Base-by-base conservation (phyloP, 164 flowering plant species). In the Magnolia kwangsiensis region DNA sequence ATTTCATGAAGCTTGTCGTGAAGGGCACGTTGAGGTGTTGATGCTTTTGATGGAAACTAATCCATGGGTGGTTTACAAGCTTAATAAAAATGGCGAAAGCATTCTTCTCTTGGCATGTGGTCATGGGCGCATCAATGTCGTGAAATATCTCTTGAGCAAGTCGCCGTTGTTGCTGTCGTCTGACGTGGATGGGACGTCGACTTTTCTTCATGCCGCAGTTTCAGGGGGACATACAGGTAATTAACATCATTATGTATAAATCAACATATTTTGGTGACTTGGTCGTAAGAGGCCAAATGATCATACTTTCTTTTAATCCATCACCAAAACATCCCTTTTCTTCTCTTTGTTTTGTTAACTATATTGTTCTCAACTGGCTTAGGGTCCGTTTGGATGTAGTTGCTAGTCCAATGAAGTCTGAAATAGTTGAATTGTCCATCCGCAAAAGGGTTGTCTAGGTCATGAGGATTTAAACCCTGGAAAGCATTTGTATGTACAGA, bases 1-100 rank as follows among this genome's bases (percentile, higher is more conserved):
- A 29, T 69, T 80, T 21, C 83, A 85, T 24, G 80, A 76, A 66
- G 87, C 83, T 0, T 79, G 85, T 50, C 58, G 81, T 1, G 51
- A 77, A 29, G 84, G 85, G 11, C 20, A 77, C 51, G 27, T 67
- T 14, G 37, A 64, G 3, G 64, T 77, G 21, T 7, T 69, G 14
- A 55, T 3, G 50, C 63, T 80, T 13, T n/a, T 80, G 61, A 7
- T 80, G 58, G 77, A 74, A 23, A 74, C 14, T 4, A 50, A 73
- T 70, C 74, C 76, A 2, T 76, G 74, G 74, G 77, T 21, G 19
- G 74, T 65, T 50, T 73, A 16, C 11, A 76, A 76, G 61, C 65
- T 69, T 1, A 77, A 80, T 69, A 11, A 51, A 8, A 29, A 80
- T 14, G 29, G 68, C 58, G 77, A 73, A 31, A 77, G 71, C 31